A percentile compares a stretch with the other conserved stretches of the same genome.
These are phyloP conservation scores for Pythium volutum DNA, from an alignment of 352 stramenopile species.

Conservation along the genomic window DNA sequence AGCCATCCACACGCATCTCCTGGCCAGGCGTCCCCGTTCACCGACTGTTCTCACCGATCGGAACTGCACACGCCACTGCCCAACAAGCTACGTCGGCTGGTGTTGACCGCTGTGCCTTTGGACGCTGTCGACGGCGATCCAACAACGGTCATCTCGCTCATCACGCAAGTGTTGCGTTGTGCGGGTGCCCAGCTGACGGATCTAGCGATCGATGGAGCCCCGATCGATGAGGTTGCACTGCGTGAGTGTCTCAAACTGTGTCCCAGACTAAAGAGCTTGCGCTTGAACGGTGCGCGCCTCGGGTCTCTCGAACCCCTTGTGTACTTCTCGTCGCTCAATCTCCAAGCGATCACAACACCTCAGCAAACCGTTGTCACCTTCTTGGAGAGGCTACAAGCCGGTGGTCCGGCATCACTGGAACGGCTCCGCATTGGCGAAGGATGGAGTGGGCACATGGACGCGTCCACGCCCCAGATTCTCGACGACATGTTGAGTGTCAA, in stretches of 20 bases:
- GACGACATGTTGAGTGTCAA: neutral
- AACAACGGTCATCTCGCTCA: neutral
- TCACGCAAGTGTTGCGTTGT: neutral
- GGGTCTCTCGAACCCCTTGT: neutral
- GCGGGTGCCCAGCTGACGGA: neutral
- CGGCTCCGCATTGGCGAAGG: constrained; percentile 1
- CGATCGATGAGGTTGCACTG: neutral
- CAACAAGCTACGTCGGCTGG: neutral
- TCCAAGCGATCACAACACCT: neutral
- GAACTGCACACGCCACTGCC: neutral
- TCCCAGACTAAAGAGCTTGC: neutral
- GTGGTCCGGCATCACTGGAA: neutral
- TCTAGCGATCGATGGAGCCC: neutral
- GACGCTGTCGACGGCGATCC: neutral
- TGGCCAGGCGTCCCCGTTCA: too few species aligned
- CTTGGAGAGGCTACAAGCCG: neutral
- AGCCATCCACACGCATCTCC: neutral
- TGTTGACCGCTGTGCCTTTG: too few species aligned
- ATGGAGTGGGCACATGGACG: neutral
- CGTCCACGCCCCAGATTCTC: neutral
- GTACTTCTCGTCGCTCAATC: neutral
- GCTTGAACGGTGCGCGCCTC: neutral
- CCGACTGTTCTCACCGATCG: too few species aligned
- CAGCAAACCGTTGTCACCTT: neutral
- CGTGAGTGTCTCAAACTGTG: neutral